Percentiles rank a stretch among this genome's conserved stretches.
Conservation (phyloP, 768 basidiomycete species). For the Lactifluus echinatus region DNA sequence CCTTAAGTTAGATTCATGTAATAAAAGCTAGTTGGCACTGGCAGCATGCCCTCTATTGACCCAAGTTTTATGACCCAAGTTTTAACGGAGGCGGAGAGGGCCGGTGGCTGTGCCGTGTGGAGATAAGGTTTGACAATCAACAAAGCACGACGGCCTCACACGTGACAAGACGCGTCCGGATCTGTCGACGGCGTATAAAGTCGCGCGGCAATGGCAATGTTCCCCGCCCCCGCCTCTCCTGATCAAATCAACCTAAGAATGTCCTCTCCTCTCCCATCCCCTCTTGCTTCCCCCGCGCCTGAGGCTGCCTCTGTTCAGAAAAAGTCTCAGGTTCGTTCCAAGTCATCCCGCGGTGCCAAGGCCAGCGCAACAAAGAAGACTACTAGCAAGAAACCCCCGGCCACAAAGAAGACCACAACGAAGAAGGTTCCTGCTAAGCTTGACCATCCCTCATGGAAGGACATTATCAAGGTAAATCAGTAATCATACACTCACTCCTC, state of each 20-base stretch:
- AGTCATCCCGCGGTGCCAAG: slow-evolving; percentile 15
- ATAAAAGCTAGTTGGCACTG: no score
- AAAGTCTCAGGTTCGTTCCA: slow-evolving; percentile 8
- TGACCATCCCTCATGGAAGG: slow-evolving; percentile 32
- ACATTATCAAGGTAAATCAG: slow-evolving; percentile 30
- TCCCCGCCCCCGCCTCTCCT: not conserved
- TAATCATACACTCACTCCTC: not conserved
- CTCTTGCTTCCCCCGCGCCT: slow-evolving; percentile 13
- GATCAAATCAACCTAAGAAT: slow-evolving; percentile 13
- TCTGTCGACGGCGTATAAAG: slow-evolving; percentile 18
- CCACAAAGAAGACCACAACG: slow-evolving; percentile 16
- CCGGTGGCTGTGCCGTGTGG: slow-evolving; percentile 15
- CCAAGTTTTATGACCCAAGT: no score
- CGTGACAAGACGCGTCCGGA: slow-evolving; percentile 20
- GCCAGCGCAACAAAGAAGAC: slow-evolving; percentile 16
- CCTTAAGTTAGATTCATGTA: not conserved
- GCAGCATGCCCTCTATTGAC: no score
- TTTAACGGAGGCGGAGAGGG: not conserved
- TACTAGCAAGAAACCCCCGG: slow-evolving; percentile 11
- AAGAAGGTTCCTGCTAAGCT: slow-evolving; percentile 16
- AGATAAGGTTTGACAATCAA: slow-evolving; percentile 22
- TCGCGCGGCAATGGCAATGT: not conserved
- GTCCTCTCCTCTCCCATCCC: slow-evolving; percentile 17
- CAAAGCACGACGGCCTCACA: slow-evolving; percentile 12
- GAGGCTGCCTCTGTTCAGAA: slow-evolving; percentile 1